A percentile compares a stretch with the other conserved stretches of the same genome.
phyloP scores from a whole-genome alignment of 2,329 filamentous ascomycete genomes.

The Aureobasidium sp. region DNA sequence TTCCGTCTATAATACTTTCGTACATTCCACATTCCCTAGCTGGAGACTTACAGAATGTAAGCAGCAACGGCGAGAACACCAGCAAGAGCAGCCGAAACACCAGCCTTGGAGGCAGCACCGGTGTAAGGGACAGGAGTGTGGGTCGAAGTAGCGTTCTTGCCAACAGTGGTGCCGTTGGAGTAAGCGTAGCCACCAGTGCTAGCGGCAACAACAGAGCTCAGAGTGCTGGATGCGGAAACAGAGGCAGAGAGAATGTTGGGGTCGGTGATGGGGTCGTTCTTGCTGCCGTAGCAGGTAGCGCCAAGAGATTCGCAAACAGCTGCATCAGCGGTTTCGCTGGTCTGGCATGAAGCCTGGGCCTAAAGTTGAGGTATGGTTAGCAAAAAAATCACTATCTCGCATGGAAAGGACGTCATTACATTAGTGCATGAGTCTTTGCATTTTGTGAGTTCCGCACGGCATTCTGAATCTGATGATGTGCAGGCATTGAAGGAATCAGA shows the following conservation, averaged over 20 bases:
- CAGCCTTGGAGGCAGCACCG: slow-evolving; percentile 8
- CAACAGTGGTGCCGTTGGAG: not conserved
- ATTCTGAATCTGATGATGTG: not conserved
- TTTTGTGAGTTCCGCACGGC: not conserved
- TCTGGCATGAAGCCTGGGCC: not conserved
- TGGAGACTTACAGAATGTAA: slow-evolving; percentile 1
- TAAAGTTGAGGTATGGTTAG: too few relatives aligned
- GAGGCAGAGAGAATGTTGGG: not conserved
- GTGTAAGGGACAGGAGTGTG: slow-evolving; percentile 3
- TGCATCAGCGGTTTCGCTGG: not conserved
- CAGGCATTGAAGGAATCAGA: not conserved
- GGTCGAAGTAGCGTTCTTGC: slow-evolving; percentile 3
- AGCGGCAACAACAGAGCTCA: not conserved
- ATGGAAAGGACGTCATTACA: not conserved
- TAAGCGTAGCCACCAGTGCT: not conserved
- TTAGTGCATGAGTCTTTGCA: slow-evolving; percentile 5
- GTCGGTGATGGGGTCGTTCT: not conserved
- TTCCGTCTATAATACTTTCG: not conserved
- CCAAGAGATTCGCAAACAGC: not conserved
- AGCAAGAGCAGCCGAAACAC: not conserved
- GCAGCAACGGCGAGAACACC: slow-evolving; percentile 5
- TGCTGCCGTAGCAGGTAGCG: not conserved
- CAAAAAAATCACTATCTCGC: too few relatives aligned
- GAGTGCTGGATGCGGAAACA: not conserved
- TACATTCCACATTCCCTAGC: not conserved